A percentile compares a stretch with the other conserved stretches of the same genome.
Evolutionary conservation across 768 basidiomycete species (phyloP).

Genomic region (Russula abietina): DNA sequence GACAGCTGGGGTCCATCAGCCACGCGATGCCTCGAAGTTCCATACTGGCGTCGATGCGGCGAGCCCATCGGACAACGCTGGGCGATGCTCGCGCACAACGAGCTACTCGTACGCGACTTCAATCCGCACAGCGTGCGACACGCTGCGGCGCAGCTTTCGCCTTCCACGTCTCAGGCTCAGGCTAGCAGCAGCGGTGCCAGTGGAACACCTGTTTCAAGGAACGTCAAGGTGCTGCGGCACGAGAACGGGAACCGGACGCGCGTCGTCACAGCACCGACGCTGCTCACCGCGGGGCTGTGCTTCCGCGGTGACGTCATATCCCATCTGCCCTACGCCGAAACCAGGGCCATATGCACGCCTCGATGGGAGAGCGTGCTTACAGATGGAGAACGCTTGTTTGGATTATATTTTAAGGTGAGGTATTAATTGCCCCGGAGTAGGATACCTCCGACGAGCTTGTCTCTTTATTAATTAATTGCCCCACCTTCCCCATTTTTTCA

Average conservation of each 20-base stretch:
- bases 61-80: constrained; percentile 8
- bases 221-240: not conserved
- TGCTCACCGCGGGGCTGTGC: constrained; percentile 14
- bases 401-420: constrained; percentile 11
- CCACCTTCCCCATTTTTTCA: too few relatives aligned
- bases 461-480: not conserved
- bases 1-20: not conserved
- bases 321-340: constrained; percentile 10
- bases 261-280: constrained; percentile 6
- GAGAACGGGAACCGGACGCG: constrained; percentile 11
- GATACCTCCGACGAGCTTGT: not conserved
- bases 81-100: constrained; percentile 1
- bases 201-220: not conserved
- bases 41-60: constrained; percentile 5
- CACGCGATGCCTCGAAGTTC: constrained; percentile 9
- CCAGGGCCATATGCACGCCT: constrained; percentile 1
- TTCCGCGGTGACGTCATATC: constrained; percentile 12
- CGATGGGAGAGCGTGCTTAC: constrained; percentile 16
- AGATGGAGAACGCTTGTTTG: constrained; percentile 11
- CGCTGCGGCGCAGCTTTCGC: not conserved
- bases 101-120: constrained; percentile 3
- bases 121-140: constrained; percentile 12
- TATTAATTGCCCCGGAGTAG: not conserved
- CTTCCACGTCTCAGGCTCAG: not conserved
- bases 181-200: too few relatives aligned